A percentile compares a stretch with the other conserved stretches of the same genome.
These are phyloP conservation scores for Tetracladium setigerum DNA, from an alignment of 495 filamentous ascomycete genomes.

Conservation along the genomic window DNA sequence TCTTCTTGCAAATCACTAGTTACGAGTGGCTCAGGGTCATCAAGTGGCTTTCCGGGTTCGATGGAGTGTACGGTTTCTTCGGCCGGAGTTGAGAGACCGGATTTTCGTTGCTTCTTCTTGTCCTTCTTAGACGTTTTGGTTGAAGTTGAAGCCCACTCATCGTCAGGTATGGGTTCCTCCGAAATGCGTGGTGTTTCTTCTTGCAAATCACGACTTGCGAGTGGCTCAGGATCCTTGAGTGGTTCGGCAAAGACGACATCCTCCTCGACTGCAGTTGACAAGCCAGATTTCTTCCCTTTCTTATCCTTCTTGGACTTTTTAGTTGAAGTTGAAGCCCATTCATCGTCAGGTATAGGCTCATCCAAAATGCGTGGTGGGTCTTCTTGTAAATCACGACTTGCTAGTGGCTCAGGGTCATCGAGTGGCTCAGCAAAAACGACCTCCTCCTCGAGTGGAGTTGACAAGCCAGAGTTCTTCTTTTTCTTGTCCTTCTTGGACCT, in stretches of 20 bases:
- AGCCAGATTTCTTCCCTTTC: conserved; percentile 11
- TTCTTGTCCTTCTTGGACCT: conserved; percentile 19
- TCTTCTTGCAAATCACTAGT: background rate
- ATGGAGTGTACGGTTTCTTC: background rate
- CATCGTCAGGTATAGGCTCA: background rate
- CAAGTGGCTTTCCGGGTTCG: background rate
- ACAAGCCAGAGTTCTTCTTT: conserved; percentile 9
- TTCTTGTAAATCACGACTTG: background rate
- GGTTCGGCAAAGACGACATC: background rate
- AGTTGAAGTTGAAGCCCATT: background rate
- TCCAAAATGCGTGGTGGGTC: background rate
- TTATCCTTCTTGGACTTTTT: conserved; percentile 20
- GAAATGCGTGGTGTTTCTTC: background rate
- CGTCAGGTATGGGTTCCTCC: background rate
- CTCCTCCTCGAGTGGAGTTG: conserved; percentile 9
- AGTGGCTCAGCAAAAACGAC: background rate
- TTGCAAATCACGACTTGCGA: background rate
- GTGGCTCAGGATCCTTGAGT: background rate
- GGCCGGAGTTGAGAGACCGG: conserved; percentile 5
- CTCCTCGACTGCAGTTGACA: conserved; percentile 7
- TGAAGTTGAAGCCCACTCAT: background rate
- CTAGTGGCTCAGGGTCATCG: background rate
- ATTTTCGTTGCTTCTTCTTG: conserved; percentile 15
- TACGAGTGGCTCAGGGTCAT: background rate
- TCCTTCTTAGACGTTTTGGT: conserved; percentile 19